Base-by-base conservation (phyloP, 1,139 yeast species). In the Candida pseudoviswanathii region DNA sequence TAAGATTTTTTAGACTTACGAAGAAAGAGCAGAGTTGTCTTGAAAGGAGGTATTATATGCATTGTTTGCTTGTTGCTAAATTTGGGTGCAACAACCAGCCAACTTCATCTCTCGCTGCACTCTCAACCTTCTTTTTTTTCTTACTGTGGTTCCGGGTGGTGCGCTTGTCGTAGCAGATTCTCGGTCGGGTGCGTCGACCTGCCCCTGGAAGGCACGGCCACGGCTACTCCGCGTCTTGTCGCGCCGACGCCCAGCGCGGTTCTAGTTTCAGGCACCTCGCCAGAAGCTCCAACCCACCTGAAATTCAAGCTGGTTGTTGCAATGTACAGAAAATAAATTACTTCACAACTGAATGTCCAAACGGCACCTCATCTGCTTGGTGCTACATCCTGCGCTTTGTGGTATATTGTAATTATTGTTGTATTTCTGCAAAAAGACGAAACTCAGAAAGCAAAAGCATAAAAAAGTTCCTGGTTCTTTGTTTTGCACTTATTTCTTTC, bases 81-180 rank as follows among this genome's bases (percentile, higher is more conserved):
- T 37, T 30, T 44, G 47, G 47, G 27, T 39, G 43, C 47, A 38
- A 44, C 43, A 44, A 39, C 47, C 47, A 44, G 47, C 47, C 46
- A 42, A 32, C 32, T 8, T 37, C 10, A 16, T 16, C 16, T 16
- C 16, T 16, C 41, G 26, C 26, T 30, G 4, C 30, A 25, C 11
- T 6, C 24, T 6, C 5, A 5, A 25, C 26, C 25, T 16, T 11
- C 26, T 25, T 34, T 41, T 11, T 34, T 40, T 25, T 5, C 29
- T 7, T 24, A 9, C 8, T 42, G 39, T 16, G 21, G 16, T 34
- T 31, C 21, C 34, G 11, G 11, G 6, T 21, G 6, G 10, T 32
- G 34, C 34, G 8, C 33, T 4, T 6, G 7, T 11, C n/a, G 33
- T 30, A 4, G 9, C 7, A 4, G n/a, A 11, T 30, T 9, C 33